Evolutionary conservation across 23 red algal genomes (phyloP).

Genomic region (Agarophyton chilense): DNA sequence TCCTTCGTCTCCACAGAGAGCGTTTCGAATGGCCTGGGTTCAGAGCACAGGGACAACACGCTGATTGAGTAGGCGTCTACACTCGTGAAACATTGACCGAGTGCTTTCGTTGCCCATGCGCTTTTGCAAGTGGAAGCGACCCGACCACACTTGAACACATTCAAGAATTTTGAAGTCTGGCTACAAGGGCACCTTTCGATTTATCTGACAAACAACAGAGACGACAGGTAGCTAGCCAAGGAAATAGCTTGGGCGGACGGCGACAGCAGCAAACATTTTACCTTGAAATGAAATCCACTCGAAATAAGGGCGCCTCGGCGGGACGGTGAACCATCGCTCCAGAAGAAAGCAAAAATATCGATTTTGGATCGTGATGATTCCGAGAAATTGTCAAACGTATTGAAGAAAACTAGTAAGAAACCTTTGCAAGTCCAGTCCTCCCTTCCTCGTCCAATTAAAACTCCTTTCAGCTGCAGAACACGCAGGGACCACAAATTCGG

Average conservation of each 20-base stretch:
- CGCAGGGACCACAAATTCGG: no score
- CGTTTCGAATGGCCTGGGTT: not conserved
- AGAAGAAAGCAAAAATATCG: constrained; percentile 13
- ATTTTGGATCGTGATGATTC: not conserved
- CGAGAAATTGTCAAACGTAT: not conserved
- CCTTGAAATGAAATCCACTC: not conserved
- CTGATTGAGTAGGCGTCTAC: not conserved
- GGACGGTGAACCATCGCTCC: not conserved
- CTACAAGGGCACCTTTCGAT: not conserved
- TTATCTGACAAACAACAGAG: not conserved
- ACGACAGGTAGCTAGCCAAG: not conserved
- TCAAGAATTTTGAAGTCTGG: not conserved
- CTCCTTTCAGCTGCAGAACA: no score
- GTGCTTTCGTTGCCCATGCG: not conserved
- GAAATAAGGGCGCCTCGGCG: not conserved
- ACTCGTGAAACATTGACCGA: not conserved
- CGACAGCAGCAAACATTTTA: not conserved
- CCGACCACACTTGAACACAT: not conserved
- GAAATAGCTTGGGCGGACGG: not conserved
- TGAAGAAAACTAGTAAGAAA: no score
- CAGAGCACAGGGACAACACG: not conserved
- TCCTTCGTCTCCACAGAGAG: not conserved
- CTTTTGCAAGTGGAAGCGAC: not conserved
- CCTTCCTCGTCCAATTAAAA: no score
- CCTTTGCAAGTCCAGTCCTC: no score